Percentiles rank a stretch among this genome's conserved stretches.
Evolutionary conservation across 306 rosid species (phyloP).

Genomic region (Castanea crenata): DNA sequence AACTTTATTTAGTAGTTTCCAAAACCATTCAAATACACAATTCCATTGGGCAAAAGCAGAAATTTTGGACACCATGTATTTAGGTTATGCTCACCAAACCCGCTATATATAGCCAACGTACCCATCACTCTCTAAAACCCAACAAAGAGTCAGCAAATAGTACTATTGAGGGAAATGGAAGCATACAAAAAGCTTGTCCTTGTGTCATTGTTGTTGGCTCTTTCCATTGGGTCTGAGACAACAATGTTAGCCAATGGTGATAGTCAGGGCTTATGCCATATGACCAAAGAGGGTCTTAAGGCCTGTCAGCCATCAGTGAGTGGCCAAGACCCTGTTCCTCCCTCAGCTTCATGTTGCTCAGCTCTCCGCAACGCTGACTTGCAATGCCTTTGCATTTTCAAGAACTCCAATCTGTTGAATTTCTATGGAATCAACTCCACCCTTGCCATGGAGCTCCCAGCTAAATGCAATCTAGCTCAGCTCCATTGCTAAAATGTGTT

Average conservation of each 20-base stretch:
- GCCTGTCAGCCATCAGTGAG: slow-evolving; percentile 43
- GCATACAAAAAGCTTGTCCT: slow-evolving; percentile 15
- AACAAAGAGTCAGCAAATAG: background rate
- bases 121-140: background rate
- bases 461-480: slow-evolving; percentile 35
- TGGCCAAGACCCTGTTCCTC: slow-evolving; percentile 25
- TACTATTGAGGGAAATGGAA: slow-evolving; percentile 8
- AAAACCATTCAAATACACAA: too few relatives aligned
- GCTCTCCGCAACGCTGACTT: slow-evolving; percentile 44
- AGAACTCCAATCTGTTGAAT: slow-evolving; percentile 25
- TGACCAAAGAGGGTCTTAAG: slow-evolving; percentile 25
- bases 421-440: slow-evolving; percentile 38
- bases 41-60: too few relatives aligned
- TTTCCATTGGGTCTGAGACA: background rate
- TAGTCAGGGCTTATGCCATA: slow-evolving; percentile 17
- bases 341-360: slow-evolving; percentile 38
- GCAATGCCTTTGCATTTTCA: slow-evolving; percentile 45
- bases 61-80: too few relatives aligned
- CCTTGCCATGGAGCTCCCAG: slow-evolving; percentile 55
- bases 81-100: background rate
- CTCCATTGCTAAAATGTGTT: slow-evolving; percentile 28
- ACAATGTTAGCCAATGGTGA: background rate
- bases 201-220: slow-evolving; percentile 1
- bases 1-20: too few relatives aligned
- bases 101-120: background rate